A percentile compares a stretch with the other conserved stretches of the same genome.
phyloP scores from a whole-genome alignment of 768 basidiomycete species.

The Pholiota microspora region DNA sequence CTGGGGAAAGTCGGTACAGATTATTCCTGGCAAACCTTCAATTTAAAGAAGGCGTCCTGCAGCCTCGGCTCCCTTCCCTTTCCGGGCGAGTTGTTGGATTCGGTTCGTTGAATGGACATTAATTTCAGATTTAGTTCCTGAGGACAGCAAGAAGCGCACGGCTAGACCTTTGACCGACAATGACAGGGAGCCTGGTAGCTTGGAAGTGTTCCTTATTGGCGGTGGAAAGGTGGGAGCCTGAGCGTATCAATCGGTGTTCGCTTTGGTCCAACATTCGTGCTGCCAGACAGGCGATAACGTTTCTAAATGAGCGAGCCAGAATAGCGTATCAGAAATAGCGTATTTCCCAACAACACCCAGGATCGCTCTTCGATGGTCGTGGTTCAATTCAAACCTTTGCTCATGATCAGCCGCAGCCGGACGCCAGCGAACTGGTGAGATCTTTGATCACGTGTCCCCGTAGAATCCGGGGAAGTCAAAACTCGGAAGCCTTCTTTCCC shows the following conservation, averaged over 20 bases:
- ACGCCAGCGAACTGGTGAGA: no score
- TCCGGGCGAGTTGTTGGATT: not conserved
- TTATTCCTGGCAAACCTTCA: not conserved
- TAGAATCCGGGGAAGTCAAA: no score
- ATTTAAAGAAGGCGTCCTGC: not conserved
- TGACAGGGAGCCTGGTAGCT: not conserved
- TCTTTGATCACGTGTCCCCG: no score
- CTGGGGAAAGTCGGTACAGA: slow-evolving; percentile 1
- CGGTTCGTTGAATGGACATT: not conserved
- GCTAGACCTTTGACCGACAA: not conserved
- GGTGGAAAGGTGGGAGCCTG: not conserved
- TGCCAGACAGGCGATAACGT: not conserved
- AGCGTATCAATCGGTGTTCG: not conserved
- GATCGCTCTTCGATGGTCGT: not conserved
- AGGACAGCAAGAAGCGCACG: not conserved
- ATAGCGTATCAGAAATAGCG: not conserved
- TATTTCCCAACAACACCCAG: not conserved
- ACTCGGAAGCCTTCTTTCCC: no score
- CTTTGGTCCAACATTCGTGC: not conserved
- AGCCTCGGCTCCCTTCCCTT: not conserved
- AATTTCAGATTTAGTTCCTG: not conserved
- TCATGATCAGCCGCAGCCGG: no score
- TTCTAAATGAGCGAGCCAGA: not conserved
- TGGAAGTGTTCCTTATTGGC: not conserved
- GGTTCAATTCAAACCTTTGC: not conserved